Evolutionary conservation across 805 yeast species (phyloP).

Genomic region (Teunomyces atbi): DNA sequence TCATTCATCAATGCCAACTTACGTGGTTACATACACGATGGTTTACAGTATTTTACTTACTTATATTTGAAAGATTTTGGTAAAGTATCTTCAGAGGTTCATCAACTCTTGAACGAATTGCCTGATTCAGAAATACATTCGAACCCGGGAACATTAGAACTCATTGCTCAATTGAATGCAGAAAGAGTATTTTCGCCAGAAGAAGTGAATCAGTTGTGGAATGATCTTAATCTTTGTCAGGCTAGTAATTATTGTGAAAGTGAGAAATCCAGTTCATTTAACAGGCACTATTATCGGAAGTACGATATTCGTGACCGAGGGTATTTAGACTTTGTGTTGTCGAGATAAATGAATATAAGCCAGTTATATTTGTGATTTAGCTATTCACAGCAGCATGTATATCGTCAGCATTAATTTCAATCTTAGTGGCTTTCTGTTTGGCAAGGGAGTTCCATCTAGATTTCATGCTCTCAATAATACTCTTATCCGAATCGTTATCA

Average conservation of each 20-base stretch:
- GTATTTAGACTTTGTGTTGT: constrained; percentile 13
- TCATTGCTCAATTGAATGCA: constrained; percentile 2
- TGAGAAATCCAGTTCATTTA: constrained; percentile 7
- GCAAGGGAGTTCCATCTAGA: constrained; percentile 12
- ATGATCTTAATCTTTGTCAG: constrained; percentile 8
- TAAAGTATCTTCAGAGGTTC: constrained; percentile 6
- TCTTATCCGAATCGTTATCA: constrained; percentile 20
- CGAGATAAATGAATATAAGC: constrained; percentile 3
- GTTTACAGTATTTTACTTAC: constrained; percentile 22
- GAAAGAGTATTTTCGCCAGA: background rate
- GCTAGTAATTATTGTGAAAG: constrained; percentile 1
- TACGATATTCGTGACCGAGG: constrained; percentile 26
- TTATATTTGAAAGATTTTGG: constrained; percentile 19
- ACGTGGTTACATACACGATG: constrained; percentile 22
- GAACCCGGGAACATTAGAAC: constrained; percentile 11
- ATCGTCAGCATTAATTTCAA: constrained; percentile 40
- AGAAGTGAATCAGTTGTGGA: constrained; percentile 16
- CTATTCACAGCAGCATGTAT: constrained; percentile 29
- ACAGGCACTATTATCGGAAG: constrained; percentile 18
- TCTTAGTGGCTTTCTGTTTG: constrained; percentile 20
- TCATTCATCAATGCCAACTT: constrained; percentile 23
- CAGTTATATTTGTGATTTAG: constrained; percentile 1
- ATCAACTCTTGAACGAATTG: constrained; percentile 12
- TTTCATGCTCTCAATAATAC: constrained; percentile 18
- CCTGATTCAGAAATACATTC: constrained; percentile 12